Evolutionary conservation across 345 rosid genomes (phyloP).

Genomic region (Hibiscus syriacus): DNA sequence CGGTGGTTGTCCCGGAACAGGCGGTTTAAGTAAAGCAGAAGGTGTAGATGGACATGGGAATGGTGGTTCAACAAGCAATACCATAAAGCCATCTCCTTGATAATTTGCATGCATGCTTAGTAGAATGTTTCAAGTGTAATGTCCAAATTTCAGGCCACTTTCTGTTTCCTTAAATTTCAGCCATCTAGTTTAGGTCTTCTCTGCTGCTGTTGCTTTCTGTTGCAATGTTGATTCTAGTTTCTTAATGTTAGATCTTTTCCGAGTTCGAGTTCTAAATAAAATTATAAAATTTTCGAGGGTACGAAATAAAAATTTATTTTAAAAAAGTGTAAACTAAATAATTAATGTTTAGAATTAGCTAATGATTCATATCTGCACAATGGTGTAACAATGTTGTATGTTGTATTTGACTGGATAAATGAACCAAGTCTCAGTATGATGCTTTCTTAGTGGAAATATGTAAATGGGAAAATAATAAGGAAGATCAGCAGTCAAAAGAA

Average conservation of each 20-base stretch:
- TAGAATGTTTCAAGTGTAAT: neutral
- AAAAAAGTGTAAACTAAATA: no score
- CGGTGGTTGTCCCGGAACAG: constrained; percentile 15
- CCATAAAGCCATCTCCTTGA: constrained; percentile 9
- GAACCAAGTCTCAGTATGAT: no score
- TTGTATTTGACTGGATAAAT: no score
- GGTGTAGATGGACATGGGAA: constrained; percentile 15
- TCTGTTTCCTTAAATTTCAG: neutral
- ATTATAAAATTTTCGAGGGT: no score
- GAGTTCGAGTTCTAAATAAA: no score
- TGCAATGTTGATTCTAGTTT: no score
- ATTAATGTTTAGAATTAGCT: no score
- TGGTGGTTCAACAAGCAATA: constrained; percentile 11
- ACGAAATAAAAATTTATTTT: no score
- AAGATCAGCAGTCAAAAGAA: constrained; percentile 18
- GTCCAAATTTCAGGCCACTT: neutral
- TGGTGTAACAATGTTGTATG: constrained; percentile 13
- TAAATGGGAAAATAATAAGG: constrained; percentile 18
- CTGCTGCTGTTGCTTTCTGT: neutral
- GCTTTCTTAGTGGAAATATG: no score
- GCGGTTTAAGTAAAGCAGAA: neutral
- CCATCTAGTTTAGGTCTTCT: neutral
- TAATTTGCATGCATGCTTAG: neutral
- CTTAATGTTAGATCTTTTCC: no score
- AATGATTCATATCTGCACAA: constrained; percentile 32